Conservation (phyloP, 2,329 filamentous ascomycete species). For the Domatiomyces globalis region DNA sequence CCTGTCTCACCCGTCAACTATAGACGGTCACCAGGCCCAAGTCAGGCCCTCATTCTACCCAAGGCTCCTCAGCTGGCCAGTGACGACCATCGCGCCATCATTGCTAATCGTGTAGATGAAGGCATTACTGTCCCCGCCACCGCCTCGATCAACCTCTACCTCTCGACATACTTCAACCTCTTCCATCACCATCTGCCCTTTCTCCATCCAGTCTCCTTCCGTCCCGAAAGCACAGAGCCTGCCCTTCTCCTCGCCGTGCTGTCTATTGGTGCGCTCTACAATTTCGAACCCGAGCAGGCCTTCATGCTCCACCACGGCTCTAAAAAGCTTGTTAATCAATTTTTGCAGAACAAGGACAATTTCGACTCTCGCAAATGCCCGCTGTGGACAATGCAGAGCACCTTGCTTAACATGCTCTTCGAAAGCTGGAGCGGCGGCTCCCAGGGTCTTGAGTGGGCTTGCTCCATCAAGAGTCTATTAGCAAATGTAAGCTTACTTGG, state of each 20-base stretch:
- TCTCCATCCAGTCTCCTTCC: constrained; percentile 82
- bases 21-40: constrained; percentile 53
- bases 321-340: constrained; percentile 93
- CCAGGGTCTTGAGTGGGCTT: constrained; percentile 95
- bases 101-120: constrained; percentile 72
- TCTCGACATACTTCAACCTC: constrained; percentile 90
- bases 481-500: constrained; percentile 48
- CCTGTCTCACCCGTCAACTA: constrained; percentile 57
- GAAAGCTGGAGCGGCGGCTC: constrained; percentile 98
- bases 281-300: constrained; percentile 91
- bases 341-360: constrained; percentile 94
- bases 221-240: constrained; percentile 63
- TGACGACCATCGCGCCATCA: constrained; percentile 76
- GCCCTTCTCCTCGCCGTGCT: constrained; percentile 77
- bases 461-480: constrained; percentile 93
- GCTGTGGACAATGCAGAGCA: constrained; percentile 96
- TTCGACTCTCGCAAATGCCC: constrained; percentile 97
- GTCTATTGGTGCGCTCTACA: constrained; percentile 90
- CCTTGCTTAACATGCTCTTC: constrained; percentile 95
- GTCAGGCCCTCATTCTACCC: constrained; percentile 48
- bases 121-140: constrained; percentile 78
- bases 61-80: constrained; percentile 66
- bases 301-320: constrained; percentile 96
- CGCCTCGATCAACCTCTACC: constrained; percentile 71
- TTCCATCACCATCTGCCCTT: constrained; percentile 97